These are phyloP conservation scores for Botrytis fabae DNA, from an alignment of 2,329 filamentous ascomycete genomes.

Conservation along the genomic window DNA sequence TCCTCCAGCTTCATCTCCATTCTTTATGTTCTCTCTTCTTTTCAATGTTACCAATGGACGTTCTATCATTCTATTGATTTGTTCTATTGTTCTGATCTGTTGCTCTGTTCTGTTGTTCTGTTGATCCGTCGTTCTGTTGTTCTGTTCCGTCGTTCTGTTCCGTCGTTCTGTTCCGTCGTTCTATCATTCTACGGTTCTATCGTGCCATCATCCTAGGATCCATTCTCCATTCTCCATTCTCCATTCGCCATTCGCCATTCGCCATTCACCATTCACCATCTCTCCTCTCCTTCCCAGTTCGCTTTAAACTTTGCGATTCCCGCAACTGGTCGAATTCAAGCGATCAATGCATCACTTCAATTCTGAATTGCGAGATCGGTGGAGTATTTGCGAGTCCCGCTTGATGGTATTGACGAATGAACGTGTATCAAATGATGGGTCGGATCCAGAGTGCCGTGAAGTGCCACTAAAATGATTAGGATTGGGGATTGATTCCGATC, in stretches of 20 bases:
- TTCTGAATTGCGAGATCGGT: background rate
- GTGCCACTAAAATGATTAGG: background rate
- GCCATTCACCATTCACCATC: no score
- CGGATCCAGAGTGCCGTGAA: background rate
- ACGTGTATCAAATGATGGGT: background rate
- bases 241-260: no score
- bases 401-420: constrained; percentile 4
- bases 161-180: background rate
- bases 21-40: background rate
- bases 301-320: background rate
- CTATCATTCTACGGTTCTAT: background rate
- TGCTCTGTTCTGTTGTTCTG: no score
- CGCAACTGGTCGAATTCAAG: background rate
- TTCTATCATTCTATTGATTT: background rate
- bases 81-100: no score
- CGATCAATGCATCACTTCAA: background rate
- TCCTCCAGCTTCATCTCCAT: background rate
- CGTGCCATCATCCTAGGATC: no score
- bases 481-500: background rate
- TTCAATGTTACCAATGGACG: background rate
- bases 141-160: no score
- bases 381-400: background rate
- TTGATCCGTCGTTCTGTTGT: background rate
- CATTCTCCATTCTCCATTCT: no score
- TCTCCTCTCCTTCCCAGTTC: background rate